Evolutionary conservation across 441 rosid genomes (phyloP).

Genomic region (Syzygium syzygioides): DNA sequence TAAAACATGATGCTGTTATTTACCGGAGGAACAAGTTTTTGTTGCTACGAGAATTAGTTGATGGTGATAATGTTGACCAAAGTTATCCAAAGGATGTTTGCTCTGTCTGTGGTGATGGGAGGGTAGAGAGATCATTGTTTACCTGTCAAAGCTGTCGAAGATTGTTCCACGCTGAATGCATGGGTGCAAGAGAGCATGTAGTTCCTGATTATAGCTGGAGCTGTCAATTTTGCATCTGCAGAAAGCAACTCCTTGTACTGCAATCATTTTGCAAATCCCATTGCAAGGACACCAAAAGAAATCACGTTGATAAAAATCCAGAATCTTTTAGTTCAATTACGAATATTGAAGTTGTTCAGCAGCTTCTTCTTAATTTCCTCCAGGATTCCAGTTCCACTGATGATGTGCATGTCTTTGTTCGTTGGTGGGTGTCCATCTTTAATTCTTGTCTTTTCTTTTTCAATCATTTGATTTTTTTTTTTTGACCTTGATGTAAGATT

Average conservation of each 20-base stretch:
- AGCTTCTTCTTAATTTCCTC: slow-evolving; percentile 88
- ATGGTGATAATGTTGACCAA: slow-evolving; percentile 34
- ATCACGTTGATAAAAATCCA: slow-evolving; percentile 19
- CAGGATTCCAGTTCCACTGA: slow-evolving; percentile 81
- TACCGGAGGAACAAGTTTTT: slow-evolving; percentile 55
- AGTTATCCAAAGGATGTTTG: slow-evolving; percentile 53
- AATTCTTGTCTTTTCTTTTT: slow-evolving; percentile 3
- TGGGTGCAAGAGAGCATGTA: slow-evolving; percentile 80
- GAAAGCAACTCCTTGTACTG: slow-evolving; percentile 84
- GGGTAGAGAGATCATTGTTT: slow-evolving; percentile 51
- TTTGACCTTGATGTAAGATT: slow-evolving; percentile 16
- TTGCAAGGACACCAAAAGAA: slow-evolving; percentile 39
- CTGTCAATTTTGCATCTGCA: slow-evolving; percentile 80
- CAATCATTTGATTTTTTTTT: slow-evolving; percentile 14
- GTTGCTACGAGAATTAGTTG: slow-evolving; percentile 53
- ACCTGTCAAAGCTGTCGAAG: slow-evolving; percentile 79
- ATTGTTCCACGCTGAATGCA: slow-evolving; percentile 87
- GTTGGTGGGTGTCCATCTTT: slow-evolving; percentile 54
- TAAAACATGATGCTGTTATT: slow-evolving; percentile 79
- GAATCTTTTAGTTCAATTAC: slow-evolving; percentile 40
- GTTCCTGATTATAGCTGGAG: slow-evolving; percentile 65
- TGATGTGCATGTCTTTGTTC: slow-evolving; percentile 76
- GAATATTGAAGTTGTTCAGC: slow-evolving; percentile 79
- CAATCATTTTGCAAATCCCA: slow-evolving; percentile 73
- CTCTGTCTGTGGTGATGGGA: slow-evolving; percentile 65